Evolutionary conservation across 225 moss, liverwort and hornwort genomes (phyloP).

Genomic region (Polytrichum commune): DNA sequence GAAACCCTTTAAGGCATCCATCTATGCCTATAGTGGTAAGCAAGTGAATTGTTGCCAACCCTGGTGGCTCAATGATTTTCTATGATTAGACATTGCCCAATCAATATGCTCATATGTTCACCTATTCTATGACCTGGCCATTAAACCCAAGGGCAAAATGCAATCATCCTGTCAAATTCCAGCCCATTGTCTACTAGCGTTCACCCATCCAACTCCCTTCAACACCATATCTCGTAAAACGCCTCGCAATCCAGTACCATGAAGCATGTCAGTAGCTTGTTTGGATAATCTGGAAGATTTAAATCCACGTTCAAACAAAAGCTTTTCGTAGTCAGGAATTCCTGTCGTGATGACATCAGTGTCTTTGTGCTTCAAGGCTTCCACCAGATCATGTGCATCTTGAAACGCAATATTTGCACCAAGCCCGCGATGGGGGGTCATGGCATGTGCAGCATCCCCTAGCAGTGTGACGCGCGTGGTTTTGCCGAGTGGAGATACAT

Average conservation of each 20-base stretch:
- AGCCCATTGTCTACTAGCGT: too few relatives aligned
- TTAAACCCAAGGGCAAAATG: too few relatives aligned
- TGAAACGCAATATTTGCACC: conserved; percentile 51
- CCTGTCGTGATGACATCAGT: conserved; percentile 19
- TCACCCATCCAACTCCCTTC: neutral
- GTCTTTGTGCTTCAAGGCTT: conserved; percentile 24
- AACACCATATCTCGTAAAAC: neutral
- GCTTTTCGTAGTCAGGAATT: conserved; percentile 28
- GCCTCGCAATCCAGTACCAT: neutral
- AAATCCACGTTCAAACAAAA: conserved; percentile 35
- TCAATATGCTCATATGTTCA: too few relatives aligned
- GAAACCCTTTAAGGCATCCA: too few relatives aligned
- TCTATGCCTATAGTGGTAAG: too few relatives aligned
- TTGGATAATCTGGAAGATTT: neutral
- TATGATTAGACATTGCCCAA: too few relatives aligned
- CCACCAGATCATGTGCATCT: conserved; percentile 33
- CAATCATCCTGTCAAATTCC: too few relatives aligned
- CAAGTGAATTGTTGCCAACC: too few relatives aligned
- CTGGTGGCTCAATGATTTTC: too few relatives aligned
- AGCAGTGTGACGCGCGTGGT: conserved; percentile 16
- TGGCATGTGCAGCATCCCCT: conserved; percentile 15
- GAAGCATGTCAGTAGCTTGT: neutral
- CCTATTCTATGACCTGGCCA: too few relatives aligned
- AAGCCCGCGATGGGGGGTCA: conserved; percentile 46
- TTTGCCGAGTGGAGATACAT: neutral